Evolutionary conservation across 1,284 basidiomycete species (phyloP).

Genomic region (Fistulinella cinereoalba): DNA sequence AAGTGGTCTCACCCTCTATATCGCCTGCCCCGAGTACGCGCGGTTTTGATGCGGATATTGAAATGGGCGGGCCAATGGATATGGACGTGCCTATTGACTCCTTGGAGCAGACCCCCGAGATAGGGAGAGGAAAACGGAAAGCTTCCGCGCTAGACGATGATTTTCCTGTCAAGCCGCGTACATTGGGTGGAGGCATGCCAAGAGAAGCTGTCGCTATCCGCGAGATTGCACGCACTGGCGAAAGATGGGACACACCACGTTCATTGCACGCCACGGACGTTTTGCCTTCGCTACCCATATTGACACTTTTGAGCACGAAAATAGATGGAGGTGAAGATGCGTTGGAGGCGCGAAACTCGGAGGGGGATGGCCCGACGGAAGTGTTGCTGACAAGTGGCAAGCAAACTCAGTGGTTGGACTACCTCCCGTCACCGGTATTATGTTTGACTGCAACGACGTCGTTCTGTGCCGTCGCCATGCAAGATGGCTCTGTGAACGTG

Average conservation of each 20-base stretch:
- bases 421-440: constrained; percentile 69
- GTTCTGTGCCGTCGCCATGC: constrained; percentile 75
- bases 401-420: constrained; percentile 86
- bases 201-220: constrained; percentile 48
- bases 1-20: constrained; percentile 23
- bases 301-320: constrained; percentile 55
- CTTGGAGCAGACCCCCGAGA: constrained; percentile 26
- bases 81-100: constrained; percentile 38
- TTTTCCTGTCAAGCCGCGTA: constrained; percentile 48
- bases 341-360: constrained; percentile 80
- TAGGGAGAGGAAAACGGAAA: constrained; percentile 48
- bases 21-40: constrained; percentile 27
- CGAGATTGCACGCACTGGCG: constrained; percentile 42
- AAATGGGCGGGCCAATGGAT: constrained; percentile 28
- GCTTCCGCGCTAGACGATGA: constrained; percentile 48
- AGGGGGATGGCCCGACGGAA: constrained; percentile 64
- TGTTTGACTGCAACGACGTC: constrained; percentile 58
- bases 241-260: constrained; percentile 22
- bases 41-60: constrained; percentile 34
- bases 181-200: constrained; percentile 68
- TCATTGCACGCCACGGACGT: constrained; percentile 25
- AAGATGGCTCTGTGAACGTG: constrained; percentile 74
- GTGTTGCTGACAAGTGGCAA: constrained; percentile 62
- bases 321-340: constrained; percentile 67
- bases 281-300: constrained; percentile 49